These are phyloP conservation scores for Populus ilicifolia DNA, from an alignment of 345 rosid genomes.

Conservation along the genomic window DNA sequence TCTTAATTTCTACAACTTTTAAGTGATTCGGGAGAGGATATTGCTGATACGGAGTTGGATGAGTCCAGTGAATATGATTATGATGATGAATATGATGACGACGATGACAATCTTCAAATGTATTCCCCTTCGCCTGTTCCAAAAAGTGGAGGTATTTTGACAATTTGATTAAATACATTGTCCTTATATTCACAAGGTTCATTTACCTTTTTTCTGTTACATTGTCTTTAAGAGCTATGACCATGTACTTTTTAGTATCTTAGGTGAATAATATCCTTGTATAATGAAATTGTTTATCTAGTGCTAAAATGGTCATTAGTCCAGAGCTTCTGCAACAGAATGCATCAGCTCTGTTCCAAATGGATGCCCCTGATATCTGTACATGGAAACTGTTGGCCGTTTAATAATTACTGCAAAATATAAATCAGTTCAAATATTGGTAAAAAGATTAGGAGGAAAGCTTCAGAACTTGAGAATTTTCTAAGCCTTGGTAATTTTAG, in stretches of 20 bases:
- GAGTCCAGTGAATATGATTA: slow-evolving; percentile 62
- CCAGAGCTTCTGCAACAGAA: neutral
- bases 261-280: neutral
- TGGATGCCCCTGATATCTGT: neutral
- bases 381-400: neutral
- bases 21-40: slow-evolving; percentile 68
- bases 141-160: slow-evolving; percentile 69
- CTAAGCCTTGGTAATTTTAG: neutral
- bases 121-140: slow-evolving; percentile 37
- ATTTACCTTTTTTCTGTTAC: neutral
- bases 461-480: neutral
- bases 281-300: neutral
- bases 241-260: neutral
- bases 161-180: neutral
- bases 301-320: neutral
- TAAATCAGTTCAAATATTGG: neutral
- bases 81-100: slow-evolving; percentile 52
- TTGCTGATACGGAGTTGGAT: slow-evolving; percentile 49
- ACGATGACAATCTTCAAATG: slow-evolving; percentile 37
- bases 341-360: neutral
- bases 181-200: neutral
- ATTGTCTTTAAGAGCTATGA: neutral
- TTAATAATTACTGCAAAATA: neutral
- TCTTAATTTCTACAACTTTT: slow-evolving; percentile 24
- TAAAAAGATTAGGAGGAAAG: neutral